Base-by-base conservation (phyloP, 2,329 filamentous ascomycete species). In the Apiospora marii region DNA sequence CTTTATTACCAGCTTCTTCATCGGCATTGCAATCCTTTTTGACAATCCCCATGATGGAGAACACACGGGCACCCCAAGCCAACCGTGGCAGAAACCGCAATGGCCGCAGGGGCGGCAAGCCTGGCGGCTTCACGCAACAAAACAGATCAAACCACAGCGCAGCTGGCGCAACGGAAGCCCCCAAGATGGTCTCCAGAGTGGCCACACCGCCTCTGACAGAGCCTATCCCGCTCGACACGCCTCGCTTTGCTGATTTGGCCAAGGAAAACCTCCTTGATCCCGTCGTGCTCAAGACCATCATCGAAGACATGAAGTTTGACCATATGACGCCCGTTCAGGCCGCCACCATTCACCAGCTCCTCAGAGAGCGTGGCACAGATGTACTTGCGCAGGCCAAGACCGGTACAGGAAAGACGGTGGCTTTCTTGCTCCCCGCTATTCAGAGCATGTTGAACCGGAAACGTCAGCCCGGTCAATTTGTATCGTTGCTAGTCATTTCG, bases 371-470 rank as follows among this genome's bases (percentile, higher is more conserved):
- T 24, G 95, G 96, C 27, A 89, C 87, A 73, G 96, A 98, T 82
- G 87, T 98, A 77, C 88, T 98, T 76, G 96, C 96, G 64, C 96
- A 98, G 85, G 96, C 96, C 74, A 98, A 94, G 84, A 99, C 96
- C 8, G 96, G 96, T 81, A 98, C 96, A 5, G 96, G 96, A 81
- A 99, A 99, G 85, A 99, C 96, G 0, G 85, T 98, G 72, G 96
- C 94, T 48, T 99, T 98, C 86, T 88, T 99, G 30, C 84, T 98
- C 10, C 96, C 96, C 69, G 84, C 87, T 73, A 90, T 94, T 75
- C 90, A 91, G 0, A 82, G 84, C 0, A 87, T 97, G 49, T 90
- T 88, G 70, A 81, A 85, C 53, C 85, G 81, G 74, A 70, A 70
- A 49, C 30, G 16, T 2, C 68, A 70, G 37, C 46, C 68, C 27